A percentile compares a stretch with the other conserved stretches of the same genome.
phyloP scores from a whole-genome alignment of 2,329 filamentous ascomycete genomes.

The Hymenoscyphus fraxineus region DNA sequence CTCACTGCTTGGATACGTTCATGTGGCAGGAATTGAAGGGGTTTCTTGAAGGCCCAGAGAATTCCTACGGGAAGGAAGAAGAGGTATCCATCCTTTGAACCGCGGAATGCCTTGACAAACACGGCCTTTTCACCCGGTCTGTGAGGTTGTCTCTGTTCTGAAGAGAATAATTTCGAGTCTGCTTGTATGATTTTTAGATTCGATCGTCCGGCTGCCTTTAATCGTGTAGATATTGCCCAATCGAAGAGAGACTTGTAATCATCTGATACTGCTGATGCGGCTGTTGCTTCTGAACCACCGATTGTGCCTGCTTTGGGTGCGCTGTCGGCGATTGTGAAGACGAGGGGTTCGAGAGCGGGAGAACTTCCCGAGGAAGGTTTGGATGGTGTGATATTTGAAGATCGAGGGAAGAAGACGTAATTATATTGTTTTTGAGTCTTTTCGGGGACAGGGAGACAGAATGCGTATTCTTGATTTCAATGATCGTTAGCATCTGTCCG shows the following conservation, averaged over 20 bases:
- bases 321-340: constrained; percentile 59
- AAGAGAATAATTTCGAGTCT: constrained; percentile 55
- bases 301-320: constrained; percentile 59
- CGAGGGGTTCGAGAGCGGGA: constrained; percentile 50
- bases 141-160: constrained; percentile 52
- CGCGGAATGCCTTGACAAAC: constrained; percentile 62
- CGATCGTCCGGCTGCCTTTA: constrained; percentile 46
- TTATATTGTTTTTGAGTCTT: constrained; percentile 64
- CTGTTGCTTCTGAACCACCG: constrained; percentile 45
- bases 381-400: constrained; percentile 49
- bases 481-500: neutral
- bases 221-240: constrained; percentile 54
- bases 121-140: constrained; percentile 59
- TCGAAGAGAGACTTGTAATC: constrained; percentile 56
- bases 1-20: constrained; percentile 59
- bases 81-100: constrained; percentile 64
- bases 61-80: constrained; percentile 66
- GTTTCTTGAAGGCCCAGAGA: constrained; percentile 69
- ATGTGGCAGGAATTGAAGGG: constrained; percentile 60
- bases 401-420: constrained; percentile 58
- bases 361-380: constrained; percentile 39
- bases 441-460: constrained; percentile 62
- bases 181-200: constrained; percentile 47
- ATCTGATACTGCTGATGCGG: constrained; percentile 54
- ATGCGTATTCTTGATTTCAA: constrained; percentile 49